Base-by-base conservation (phyloP, 441 rosid genomes). In the Isatis lusitanica region DNA sequence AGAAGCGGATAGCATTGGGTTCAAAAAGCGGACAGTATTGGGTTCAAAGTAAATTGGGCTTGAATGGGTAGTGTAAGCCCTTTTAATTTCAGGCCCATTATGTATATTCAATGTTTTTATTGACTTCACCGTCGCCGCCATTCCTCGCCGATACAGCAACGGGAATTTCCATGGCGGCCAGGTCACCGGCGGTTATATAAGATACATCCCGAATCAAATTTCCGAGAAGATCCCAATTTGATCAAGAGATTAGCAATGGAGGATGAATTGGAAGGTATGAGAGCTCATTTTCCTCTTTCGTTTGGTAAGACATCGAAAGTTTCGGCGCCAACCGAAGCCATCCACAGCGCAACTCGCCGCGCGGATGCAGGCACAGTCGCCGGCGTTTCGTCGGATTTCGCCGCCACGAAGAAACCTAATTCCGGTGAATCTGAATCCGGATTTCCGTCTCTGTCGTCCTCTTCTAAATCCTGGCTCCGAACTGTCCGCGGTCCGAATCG, bases 331-430 rank as follows among this genome's bases (percentile, higher is more conserved):
- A 89, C 84, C 16, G 96, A 93, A 50, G 77, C 84, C 62, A 74
- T 95, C 78, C 99, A 95, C 83, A 86, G 58, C 83, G 52, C 96
- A 68, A 95, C 97, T 60, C 97, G 92, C 80, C 98, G 98, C 63
- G 36, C 62, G 31, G 79, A 73, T 51, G 26, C 57, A 28, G 63
- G 95, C 66, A 35, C 59, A 12, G 77, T 71, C 60, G 30, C 58
- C 58, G 80, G 73, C 24, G 63, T 67, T 74, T 9, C 74, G 11
- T 39, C 70, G 21, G 61, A 28, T n/a, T 31, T 5, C 39, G 7
- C 4, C 39, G 7, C 28, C 35, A 12, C 52, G 33, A 70, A 56
- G 15, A 43, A 74, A 48, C 0, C 81, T 66, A 1, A 62, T 46
- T 6, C 74, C 33, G 18, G 16, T 21, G 50, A 77, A 59, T 7